phyloP scores from a whole-genome alignment of 2,329 filamentous ascomycete species.

The Chrysoporthe deuterocubensis region DNA sequence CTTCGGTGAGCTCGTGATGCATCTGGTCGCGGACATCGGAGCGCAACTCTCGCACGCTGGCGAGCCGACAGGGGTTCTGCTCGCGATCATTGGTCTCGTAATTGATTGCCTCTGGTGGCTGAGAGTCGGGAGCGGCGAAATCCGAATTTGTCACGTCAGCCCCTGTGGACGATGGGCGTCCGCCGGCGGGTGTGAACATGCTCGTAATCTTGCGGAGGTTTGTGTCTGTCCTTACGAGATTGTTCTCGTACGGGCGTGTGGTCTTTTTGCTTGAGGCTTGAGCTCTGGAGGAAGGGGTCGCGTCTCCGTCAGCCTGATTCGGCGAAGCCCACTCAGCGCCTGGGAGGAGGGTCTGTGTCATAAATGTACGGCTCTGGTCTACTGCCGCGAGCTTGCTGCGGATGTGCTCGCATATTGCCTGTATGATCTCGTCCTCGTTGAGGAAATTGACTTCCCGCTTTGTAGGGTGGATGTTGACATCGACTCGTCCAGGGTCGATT shows the following conservation, averaged over 20 bases:
- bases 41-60: constrained; percentile 85
- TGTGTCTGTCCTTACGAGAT: constrained; percentile 86
- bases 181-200: constrained; percentile 73
- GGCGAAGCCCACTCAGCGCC: constrained; percentile 52
- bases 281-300: constrained; percentile 28
- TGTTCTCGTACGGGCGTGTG: constrained; percentile 76
- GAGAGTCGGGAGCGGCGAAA: constrained; percentile 12
- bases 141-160: constrained; percentile 36
- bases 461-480: constrained; percentile 97
- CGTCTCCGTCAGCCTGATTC: constrained; percentile 35
- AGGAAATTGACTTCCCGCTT: constrained; percentile 97
- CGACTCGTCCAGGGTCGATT: constrained; percentile 88
- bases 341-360: constrained; percentile 88
- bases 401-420: constrained; percentile 81
- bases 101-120: constrained; percentile 56
- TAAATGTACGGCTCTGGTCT: constrained; percentile 91
- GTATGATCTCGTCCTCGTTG: constrained; percentile 95
- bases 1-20: constrained; percentile 84
- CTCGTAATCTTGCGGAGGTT: constrained; percentile 92
- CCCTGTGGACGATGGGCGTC: constrained; percentile 38
- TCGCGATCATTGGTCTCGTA: constrained; percentile 74
- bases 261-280: constrained; percentile 38
- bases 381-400: constrained; percentile 79
- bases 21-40: constrained; percentile 78
- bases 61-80: constrained; percentile 71